Percentiles rank a stretch among this genome's conserved stretches.
Evolutionary conservation across 2,329 filamentous ascomycete genomes (phyloP).

Genomic region (Exophiala xenobiotica): DNA sequence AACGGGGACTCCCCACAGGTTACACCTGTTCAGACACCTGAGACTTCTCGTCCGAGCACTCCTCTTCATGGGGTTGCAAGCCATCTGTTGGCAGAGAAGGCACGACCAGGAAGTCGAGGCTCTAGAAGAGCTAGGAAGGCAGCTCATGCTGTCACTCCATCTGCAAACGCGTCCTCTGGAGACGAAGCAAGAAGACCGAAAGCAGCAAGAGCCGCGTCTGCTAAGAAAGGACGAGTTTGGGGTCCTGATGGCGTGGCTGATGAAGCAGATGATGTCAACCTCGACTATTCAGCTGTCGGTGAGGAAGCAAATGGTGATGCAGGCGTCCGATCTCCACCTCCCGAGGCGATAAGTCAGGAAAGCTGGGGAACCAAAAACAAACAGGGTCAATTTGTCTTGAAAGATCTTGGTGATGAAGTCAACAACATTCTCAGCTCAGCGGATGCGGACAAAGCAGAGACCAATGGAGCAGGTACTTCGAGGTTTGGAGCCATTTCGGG

Average conservation of each 20-base stretch:
- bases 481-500: constrained; percentile 80
- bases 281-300: constrained; percentile 82
- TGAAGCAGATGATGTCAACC: constrained; percentile 73
- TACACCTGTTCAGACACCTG: constrained; percentile 68
- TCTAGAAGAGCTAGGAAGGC: constrained; percentile 76
- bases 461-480: constrained; percentile 57
- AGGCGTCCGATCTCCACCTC: constrained; percentile 51
- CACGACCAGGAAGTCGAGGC: constrained; percentile 70
- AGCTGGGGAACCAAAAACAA: constrained; percentile 82
- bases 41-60: constrained; percentile 75
- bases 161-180: constrained; percentile 71
- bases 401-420: constrained; percentile 90
- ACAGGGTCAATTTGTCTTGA: constrained; percentile 90
- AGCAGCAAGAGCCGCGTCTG: constrained; percentile 46
- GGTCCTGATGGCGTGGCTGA: constrained; percentile 83
- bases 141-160: constrained; percentile 54
- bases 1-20: constrained; percentile 61
- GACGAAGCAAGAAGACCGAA: constrained; percentile 71
- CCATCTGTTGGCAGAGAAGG: constrained; percentile 71
- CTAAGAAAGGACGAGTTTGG: constrained; percentile 91
- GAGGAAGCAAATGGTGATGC: constrained; percentile 41
- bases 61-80: constrained; percentile 58
- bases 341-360: constrained; percentile 73
- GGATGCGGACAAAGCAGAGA: constrained; percentile 61
- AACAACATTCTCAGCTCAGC: constrained; percentile 81